Evolutionary conservation across 164 flowering plant genomes (phyloP).

Genomic region (Chimonanthus salicifolius): DNA sequence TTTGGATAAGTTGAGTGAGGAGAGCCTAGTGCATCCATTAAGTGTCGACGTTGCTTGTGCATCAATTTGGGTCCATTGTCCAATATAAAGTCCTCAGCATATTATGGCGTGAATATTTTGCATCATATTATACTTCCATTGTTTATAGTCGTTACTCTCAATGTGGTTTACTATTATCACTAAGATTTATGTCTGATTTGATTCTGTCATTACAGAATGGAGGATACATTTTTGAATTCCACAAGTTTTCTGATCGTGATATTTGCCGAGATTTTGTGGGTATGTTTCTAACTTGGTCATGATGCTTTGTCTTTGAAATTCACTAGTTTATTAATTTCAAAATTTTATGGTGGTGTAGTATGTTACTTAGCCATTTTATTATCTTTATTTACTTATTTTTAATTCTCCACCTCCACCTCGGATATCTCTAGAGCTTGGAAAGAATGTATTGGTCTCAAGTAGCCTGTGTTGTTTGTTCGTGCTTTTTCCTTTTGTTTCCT

Average conservation of each 20-base stretch:
- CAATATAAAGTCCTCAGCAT: too few species aligned
- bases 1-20: too few species aligned
- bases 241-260: slow-evolving; percentile 64
- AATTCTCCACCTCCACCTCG: too few species aligned
- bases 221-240: slow-evolving; percentile 82
- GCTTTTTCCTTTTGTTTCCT: too few species aligned
- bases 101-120: too few species aligned
- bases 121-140: neutral
- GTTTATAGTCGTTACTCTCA: neutral
- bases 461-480: too few species aligned
- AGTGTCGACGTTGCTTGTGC: neutral
- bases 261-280: slow-evolving; percentile 81
- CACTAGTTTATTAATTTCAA: neutral
- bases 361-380: neutral
- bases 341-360: neutral
- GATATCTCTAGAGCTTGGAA: too few species aligned
- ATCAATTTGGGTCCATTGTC: neutral
- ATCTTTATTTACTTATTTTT: too few species aligned
- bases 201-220: slow-evolving; percentile 35
- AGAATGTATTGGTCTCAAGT: too few species aligned
- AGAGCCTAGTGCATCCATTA: too few species aligned
- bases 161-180: neutral
- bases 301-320: neutral
- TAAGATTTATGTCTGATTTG: slow-evolving; percentile 1
- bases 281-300: slow-evolving; percentile 25